Conservation (phyloP, 768 basidiomycete genomes). For the Phylloporus arenicola region DNA sequence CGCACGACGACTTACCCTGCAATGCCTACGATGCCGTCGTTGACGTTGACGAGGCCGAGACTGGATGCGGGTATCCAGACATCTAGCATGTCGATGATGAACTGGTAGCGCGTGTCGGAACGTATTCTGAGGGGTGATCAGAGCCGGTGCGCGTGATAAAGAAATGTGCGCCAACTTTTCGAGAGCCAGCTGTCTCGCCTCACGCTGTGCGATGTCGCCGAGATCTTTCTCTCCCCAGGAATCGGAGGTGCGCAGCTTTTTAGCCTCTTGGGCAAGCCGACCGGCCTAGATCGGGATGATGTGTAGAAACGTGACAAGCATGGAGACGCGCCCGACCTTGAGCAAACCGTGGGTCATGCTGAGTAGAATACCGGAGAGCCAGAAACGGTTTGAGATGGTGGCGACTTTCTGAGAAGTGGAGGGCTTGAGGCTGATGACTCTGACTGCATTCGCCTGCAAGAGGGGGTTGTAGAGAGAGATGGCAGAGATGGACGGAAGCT, state of each 20-base stretch:
- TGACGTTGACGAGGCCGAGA: conserved; percentile 67
- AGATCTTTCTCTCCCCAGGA: conserved; percentile 62
- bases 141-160: background rate
- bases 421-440: conserved; percentile 56
- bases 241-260: conserved; percentile 41
- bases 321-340: conserved; percentile 44
- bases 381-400: conserved; percentile 74
- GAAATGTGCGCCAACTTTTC: conserved; percentile 38
- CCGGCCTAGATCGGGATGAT: conserved; percentile 38
- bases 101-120: conserved; percentile 65
- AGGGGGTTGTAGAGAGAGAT: background rate
- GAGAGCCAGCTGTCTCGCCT: conserved; percentile 55
- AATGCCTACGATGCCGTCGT: conserved; percentile 81
- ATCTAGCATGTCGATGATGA: conserved; percentile 81
- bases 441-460: conserved; percentile 57
- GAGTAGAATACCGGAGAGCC: conserved; percentile 82
- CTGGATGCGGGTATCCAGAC: conserved; percentile 86
- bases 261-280: conserved; percentile 56
- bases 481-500: conserved; percentile 19
- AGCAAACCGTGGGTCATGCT: conserved; percentile 66
- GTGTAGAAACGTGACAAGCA: background rate
- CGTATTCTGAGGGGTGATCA: conserved; percentile 44
- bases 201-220: conserved; percentile 58
- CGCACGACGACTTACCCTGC: conserved; percentile 59
- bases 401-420: conserved; percentile 55